These are phyloP conservation scores for Fusarium euwallaceae DNA, from an alignment of 2,329 filamentous ascomycete genomes.

Conservation along the genomic window DNA sequence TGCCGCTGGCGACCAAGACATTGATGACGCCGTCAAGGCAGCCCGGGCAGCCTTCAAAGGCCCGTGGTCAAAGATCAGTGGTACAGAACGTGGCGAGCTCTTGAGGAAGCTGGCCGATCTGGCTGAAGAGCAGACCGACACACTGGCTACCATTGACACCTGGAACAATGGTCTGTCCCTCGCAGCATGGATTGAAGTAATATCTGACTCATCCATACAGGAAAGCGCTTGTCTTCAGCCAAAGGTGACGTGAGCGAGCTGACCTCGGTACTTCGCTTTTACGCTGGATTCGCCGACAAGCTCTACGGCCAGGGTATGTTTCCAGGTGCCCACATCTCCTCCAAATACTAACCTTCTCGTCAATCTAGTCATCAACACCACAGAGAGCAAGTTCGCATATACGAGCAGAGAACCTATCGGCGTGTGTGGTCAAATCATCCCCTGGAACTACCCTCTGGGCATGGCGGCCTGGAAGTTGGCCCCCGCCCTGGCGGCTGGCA, in stretches of 20 bases:
- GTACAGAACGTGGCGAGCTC: constrained; percentile 2
- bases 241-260: background rate
- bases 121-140: background rate
- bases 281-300: background rate
- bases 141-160: constrained; percentile 62
- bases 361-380: constrained; percentile 46
- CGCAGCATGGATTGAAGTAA: background rate
- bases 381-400: constrained; percentile 79
- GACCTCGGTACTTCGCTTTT: background rate
- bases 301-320: background rate
- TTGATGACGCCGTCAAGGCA: constrained; percentile 5
- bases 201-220: background rate
- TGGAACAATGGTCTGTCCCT: background rate
- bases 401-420: constrained; percentile 80
- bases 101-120: constrained; percentile 6
- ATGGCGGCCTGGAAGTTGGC: constrained; percentile 7
- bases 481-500: constrained; percentile 57
- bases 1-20: background rate
- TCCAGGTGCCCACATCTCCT: background rate
- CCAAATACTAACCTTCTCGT: background rate
- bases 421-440: constrained; percentile 79
- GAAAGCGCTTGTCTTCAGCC: background rate
- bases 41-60: background rate
- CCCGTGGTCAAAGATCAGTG: constrained; percentile 1
- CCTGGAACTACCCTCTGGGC: constrained; percentile 46